phyloP scores from a whole-genome alignment of 768 basidiomycete species.

The Lactarius sanguifluus region DNA sequence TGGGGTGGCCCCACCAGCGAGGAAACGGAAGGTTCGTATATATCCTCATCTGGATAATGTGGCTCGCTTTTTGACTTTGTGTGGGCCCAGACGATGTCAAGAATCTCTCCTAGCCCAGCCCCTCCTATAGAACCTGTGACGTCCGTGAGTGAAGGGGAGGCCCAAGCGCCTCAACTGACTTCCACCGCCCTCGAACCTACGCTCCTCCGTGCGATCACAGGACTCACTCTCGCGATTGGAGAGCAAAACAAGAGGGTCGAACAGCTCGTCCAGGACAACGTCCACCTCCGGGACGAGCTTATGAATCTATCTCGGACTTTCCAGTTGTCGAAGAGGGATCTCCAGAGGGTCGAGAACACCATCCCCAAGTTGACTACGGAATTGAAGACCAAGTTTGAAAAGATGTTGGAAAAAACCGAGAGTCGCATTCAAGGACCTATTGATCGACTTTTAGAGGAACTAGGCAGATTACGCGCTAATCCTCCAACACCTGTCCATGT shows the following conservation, averaged over 20 bases:
- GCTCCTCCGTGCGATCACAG: neutral
- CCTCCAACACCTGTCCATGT: conserved; percentile 7
- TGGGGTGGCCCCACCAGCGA: conserved; percentile 16
- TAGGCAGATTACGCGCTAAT: conserved; percentile 7
- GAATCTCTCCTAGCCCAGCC: neutral
- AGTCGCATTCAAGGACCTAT: conserved; percentile 13
- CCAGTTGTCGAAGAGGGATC: conserved; percentile 19
- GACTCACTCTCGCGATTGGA: neutral
- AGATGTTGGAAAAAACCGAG: conserved; percentile 15
- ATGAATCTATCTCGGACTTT: conserved; percentile 1
- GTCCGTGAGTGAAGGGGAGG: neutral
- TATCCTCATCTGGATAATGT: neutral
- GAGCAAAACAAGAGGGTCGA: conserved; percentile 18
- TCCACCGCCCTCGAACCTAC: neutral
- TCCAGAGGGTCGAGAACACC: conserved; percentile 18
- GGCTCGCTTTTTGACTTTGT: neutral
- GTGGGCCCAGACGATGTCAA: neutral
- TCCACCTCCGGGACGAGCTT: conserved; percentile 8
- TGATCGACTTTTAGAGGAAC: conserved; percentile 20
- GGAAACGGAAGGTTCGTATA: conserved; percentile 23
- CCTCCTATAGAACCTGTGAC: neutral
- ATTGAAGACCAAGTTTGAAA: conserved; percentile 14
- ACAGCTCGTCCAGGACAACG: neutral
- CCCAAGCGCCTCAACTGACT: neutral
- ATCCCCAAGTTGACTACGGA: neutral